Evolutionary conservation across 2,329 filamentous ascomycete genomes (phyloP).

Genomic region (Lanzia echinophila): DNA sequence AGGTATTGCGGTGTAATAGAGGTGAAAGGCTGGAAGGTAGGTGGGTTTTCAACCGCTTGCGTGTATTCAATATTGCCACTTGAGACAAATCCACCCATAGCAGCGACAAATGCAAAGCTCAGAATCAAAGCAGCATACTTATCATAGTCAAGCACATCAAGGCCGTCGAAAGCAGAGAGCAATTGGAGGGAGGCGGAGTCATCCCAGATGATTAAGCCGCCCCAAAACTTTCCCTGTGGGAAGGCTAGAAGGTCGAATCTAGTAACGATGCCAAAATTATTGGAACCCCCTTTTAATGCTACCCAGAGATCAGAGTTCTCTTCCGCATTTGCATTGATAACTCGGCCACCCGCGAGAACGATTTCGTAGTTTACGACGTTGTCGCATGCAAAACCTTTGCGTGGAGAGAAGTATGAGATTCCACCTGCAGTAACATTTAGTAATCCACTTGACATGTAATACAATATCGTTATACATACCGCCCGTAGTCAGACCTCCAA

Average conservation of each 20-base stretch:
- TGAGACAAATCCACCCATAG: no score
- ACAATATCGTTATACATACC: background rate
- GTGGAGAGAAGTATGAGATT: constrained; percentile 18
- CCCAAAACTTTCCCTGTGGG: constrained; percentile 15
- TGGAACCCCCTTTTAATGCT: constrained; percentile 45
- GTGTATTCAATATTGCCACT: no score
- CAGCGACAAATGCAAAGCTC: no score
- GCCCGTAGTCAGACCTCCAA: constrained; percentile 18
- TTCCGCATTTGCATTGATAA: constrained; percentile 36
- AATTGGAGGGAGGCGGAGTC: no score
- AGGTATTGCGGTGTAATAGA: no score
- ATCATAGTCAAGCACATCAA: no score
- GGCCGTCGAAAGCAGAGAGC: no score
- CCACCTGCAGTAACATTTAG: constrained; percentile 10
- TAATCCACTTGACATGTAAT: no score
- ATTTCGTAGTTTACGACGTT: constrained; percentile 18
- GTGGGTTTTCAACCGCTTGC: no score
- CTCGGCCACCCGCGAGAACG: constrained; percentile 42
- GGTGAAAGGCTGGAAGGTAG: no score
- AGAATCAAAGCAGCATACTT: no score
- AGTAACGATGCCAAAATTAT: constrained; percentile 30
- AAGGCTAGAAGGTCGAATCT: constrained; percentile 32
- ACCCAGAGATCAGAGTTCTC: constrained; percentile 41
- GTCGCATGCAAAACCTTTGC: constrained; percentile 16
- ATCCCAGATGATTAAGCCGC: background rate